Conservation (phyloP, 768 basidiomycete species). For the Rhodotorula diobovata region DNA sequence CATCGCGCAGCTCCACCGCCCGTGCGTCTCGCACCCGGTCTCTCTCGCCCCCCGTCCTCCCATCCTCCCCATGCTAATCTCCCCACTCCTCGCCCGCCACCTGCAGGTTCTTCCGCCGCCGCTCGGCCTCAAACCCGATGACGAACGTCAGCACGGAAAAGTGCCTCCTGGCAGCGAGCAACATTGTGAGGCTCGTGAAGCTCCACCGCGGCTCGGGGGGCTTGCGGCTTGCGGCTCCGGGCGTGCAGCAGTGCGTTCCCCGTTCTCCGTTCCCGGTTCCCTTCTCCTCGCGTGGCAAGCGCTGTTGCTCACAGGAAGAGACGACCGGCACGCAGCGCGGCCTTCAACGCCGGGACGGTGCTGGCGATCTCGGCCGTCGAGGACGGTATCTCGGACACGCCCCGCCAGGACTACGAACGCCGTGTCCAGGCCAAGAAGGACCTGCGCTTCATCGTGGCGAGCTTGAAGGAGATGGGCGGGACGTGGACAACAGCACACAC, state of each 20-base stretch:
- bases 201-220: constrained; percentile 17
- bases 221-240: neutral
- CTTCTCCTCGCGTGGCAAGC: neutral
- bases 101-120: constrained; percentile 29
- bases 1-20: constrained; percentile 20
- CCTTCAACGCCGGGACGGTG: constrained; percentile 35
- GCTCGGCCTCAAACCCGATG: neutral
- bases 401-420: constrained; percentile 17
- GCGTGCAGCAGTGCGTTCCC: constrained; percentile 30
- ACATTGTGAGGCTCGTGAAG: constrained; percentile 34
- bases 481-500: constrained; percentile 35
- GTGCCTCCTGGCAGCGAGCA: constrained; percentile 21
- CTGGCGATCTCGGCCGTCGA: constrained; percentile 35
- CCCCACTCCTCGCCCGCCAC: neutral
- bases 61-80: neutral
- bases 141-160: constrained; percentile 34
- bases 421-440: constrained; percentile 24
- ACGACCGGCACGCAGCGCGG: constrained; percentile 2
- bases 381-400: constrained; percentile 18
- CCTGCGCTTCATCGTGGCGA: constrained; percentile 11
- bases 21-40: neutral
- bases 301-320: neutral
- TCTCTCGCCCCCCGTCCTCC: neutral
- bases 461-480: constrained; percentile 27
- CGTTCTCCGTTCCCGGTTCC: too few species aligned